Percentiles rank a stretch among this genome's conserved stretches.
phyloP scores from a whole-genome alignment of 129 eudicot species.

The Arctium minus region DNA sequence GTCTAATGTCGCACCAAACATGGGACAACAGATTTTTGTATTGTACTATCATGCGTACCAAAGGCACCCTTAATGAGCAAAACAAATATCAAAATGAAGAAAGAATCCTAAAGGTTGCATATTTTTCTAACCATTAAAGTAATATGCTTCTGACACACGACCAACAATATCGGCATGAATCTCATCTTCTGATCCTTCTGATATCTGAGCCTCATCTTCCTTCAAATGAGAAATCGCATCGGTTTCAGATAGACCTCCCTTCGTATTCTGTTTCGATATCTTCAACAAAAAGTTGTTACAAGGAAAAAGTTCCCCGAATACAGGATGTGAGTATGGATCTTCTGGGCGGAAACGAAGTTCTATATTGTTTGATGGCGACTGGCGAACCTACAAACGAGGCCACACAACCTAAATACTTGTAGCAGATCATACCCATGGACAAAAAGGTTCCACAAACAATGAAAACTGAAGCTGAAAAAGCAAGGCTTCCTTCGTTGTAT shows the following conservation, averaged over 20 bases:
- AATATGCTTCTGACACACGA: slow-evolving; percentile 61
- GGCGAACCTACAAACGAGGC: slow-evolving; percentile 61
- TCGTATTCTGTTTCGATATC: slow-evolving; percentile 47
- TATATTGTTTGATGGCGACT: slow-evolving; percentile 49
- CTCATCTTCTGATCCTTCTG: slow-evolving; percentile 33
- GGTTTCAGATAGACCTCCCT: slow-evolving; percentile 20
- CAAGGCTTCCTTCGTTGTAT: too few relatives aligned
- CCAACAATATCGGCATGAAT: slow-evolving; percentile 72
- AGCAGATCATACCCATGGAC: too few relatives aligned
- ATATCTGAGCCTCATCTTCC: slow-evolving; percentile 29
- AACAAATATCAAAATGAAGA: neutral
- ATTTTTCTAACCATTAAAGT: slow-evolving; percentile 62
- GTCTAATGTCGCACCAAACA: too few relatives aligned
- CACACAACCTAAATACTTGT: neutral
- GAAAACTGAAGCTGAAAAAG: too few relatives aligned
- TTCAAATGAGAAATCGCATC: slow-evolving; percentile 20
- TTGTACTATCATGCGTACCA: neutral
- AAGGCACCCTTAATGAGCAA: neutral
- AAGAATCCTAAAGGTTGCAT: slow-evolving; percentile 1
- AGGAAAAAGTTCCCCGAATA: slow-evolving; percentile 49
- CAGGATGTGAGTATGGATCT: slow-evolving; percentile 96
- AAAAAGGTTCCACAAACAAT: too few relatives aligned
- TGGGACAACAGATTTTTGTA: neutral
- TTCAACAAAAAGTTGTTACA: slow-evolving; percentile 65
- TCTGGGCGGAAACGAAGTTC: slow-evolving; percentile 94